Evolutionary conservation across 2,329 filamentous ascomycete genomes (phyloP).

Genomic region (Karstenula rhodostoma): DNA sequence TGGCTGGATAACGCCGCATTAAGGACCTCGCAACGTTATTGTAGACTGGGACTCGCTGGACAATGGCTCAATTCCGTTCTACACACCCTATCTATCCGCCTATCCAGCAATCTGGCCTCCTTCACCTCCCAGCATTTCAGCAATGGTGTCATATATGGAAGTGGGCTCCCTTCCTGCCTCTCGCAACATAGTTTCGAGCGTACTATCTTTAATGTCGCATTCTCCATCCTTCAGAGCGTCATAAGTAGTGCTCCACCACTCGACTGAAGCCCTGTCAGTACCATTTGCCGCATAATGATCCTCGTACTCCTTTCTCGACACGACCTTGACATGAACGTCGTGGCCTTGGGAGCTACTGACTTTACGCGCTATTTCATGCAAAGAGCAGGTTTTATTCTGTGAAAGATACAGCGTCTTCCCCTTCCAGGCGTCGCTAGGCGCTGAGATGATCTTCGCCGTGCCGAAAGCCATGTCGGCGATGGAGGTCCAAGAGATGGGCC

Average conservation of each 20-base stretch:
- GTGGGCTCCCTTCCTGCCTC: conserved; percentile 47
- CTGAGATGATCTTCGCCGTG: conserved; percentile 51
- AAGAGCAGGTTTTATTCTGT: conserved; percentile 34
- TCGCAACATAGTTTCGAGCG: conserved; percentile 50
- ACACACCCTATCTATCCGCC: not conserved
- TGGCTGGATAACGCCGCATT: no score
- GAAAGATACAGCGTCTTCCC: conserved; percentile 53
- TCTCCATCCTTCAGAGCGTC: conserved; percentile 54
- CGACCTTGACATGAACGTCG: conserved; percentile 47
- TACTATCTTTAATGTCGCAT: conserved; percentile 53
- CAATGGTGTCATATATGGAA: conserved; percentile 50
- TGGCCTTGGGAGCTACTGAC: conserved; percentile 37
- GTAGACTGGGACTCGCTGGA: not conserved
- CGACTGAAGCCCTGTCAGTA: conserved; percentile 48
- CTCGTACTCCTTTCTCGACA: conserved; percentile 51
- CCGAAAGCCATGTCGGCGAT: conserved; percentile 55
- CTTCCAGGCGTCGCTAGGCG: conserved; percentile 38
- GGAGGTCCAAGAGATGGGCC: conserved; percentile 53
- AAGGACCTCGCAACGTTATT: not conserved
- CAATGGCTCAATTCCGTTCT: not conserved
- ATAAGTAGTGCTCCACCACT: conserved; percentile 58
- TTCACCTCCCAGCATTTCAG: conserved; percentile 48
- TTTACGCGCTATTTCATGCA: conserved; percentile 42
- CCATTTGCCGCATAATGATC: conserved; percentile 50
- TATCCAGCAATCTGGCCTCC: not conserved